A percentile compares a stretch with the other conserved stretches of the same genome.
Conservation (phyloP, 306 rosid species). For the Vigna mungo region DNA sequence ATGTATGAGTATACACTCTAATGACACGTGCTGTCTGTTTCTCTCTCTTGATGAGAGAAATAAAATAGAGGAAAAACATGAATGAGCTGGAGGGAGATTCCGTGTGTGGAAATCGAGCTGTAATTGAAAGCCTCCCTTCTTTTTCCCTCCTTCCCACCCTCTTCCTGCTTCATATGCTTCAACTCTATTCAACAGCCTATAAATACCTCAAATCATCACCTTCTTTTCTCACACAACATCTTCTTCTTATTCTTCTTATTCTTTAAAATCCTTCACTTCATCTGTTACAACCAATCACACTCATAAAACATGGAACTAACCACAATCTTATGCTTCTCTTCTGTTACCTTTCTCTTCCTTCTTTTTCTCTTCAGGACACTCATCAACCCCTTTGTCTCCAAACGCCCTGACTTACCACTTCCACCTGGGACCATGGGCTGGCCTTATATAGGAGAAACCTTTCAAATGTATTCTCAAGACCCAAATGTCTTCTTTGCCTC, state of each 20-base stretch:
- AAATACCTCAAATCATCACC: constrained; percentile 49
- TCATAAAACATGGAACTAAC: constrained; percentile 49
- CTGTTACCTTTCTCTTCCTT: constrained; percentile 45
- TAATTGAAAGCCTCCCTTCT: constrained; percentile 48
- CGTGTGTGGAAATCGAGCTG: constrained; percentile 73
- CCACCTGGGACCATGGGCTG: constrained; percentile 92
- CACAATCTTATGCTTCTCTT: constrained; percentile 33
- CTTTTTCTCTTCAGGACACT: constrained; percentile 42
- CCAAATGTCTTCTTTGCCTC: constrained; percentile 89
- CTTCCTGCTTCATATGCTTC: constrained; percentile 39
- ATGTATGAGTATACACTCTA: constrained; percentile 31
- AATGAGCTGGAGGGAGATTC: constrained; percentile 81
- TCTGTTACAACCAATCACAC: not conserved
- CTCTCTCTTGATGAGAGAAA: not conserved
- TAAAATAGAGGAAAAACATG: constrained; percentile 41
- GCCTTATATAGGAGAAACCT: constrained; percentile 91
- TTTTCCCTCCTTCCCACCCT: constrained; percentile 40
- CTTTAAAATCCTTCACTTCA: not conserved
- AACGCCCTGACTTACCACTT: constrained; percentile 55
- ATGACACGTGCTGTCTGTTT: constrained; percentile 53
- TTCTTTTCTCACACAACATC: constrained; percentile 38
- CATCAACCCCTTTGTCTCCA: constrained; percentile 47
- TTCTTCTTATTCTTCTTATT: constrained; percentile 5
- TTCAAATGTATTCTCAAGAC: constrained; percentile 94
- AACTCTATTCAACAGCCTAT: constrained; percentile 43